Conservation (phyloP, 768 basidiomycete species). For the Tricholoma sp. region DNA sequence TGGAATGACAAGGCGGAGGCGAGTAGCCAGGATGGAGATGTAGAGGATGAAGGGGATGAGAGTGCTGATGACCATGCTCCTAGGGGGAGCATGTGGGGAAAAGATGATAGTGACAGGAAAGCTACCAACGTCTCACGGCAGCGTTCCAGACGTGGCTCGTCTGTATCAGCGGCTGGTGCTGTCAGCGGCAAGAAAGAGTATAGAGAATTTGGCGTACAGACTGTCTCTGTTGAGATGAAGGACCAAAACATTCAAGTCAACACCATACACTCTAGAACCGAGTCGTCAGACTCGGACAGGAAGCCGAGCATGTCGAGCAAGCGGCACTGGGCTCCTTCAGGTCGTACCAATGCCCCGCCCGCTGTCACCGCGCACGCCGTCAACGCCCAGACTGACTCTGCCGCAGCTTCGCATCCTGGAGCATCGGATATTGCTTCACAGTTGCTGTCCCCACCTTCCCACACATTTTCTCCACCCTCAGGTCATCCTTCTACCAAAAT, state of each 20-base stretch:
- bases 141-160: conserved; percentile 32
- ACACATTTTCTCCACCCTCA: conserved; percentile 4
- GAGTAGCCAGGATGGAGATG: conserved; percentile 77
- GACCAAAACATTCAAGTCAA: conserved; percentile 59
- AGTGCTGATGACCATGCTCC: conserved; percentile 32
- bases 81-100: conserved; percentile 24
- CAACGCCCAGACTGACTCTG: conserved; percentile 5
- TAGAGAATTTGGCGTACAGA: conserved; percentile 67
- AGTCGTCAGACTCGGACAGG: conserved; percentile 4
- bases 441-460: conserved; percentile 11
- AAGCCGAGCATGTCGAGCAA: conserved; percentile 15
- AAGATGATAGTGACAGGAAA: conserved; percentile 34
- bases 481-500: conserved; percentile 21
- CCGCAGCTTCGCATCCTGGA: conserved; percentile 6
- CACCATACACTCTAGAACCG: conserved; percentile 14
- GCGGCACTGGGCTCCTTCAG: conserved; percentile 27
- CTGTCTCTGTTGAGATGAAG: conserved; percentile 47
- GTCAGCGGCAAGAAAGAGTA: conserved; percentile 50
- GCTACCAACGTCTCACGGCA: conserved; percentile 15
- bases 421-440: conserved; percentile 9
- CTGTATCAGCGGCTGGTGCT: conserved; percentile 28
- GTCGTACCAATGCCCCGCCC: conserved; percentile 16
- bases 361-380: conserved; percentile 19
- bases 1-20: conserved; percentile 58
- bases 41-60: conserved; percentile 68